A percentile compares a stretch with the other conserved stretches of the same genome.
These are phyloP conservation scores for Magnusiomyces fungicola DNA, from an alignment of 1,139 yeast species.

Conservation along the genomic window DNA sequence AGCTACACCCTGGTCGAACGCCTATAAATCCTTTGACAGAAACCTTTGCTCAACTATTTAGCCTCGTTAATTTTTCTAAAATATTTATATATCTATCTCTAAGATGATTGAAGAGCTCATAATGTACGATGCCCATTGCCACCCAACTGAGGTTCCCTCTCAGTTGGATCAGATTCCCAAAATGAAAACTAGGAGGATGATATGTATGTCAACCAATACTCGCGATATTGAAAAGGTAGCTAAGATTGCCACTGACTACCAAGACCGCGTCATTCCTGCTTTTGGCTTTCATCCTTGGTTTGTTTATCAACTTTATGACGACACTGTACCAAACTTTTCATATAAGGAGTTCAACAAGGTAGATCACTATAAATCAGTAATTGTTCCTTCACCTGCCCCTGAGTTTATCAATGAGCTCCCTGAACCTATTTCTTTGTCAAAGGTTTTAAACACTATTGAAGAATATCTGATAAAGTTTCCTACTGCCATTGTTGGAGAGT, in stretches of 20 bases:
- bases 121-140: slow-evolving; percentile 60
- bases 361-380: slow-evolving; percentile 50
- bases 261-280: slow-evolving; percentile 44
- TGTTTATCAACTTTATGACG: slow-evolving; percentile 50
- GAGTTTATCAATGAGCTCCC: slow-evolving; percentile 51
- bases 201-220: slow-evolving; percentile 36
- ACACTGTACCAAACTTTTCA: slow-evolving; percentile 13
- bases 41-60: too few relatives aligned
- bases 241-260: slow-evolving; percentile 25
- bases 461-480: slow-evolving; percentile 27
- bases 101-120: slow-evolving; percentile 12
- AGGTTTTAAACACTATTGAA: slow-evolving; percentile 35
- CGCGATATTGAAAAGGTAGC: slow-evolving; percentile 33
- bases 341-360: slow-evolving; percentile 20
- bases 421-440: slow-evolving; percentile 44
- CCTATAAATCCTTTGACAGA: too few relatives aligned
- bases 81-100: too few relatives aligned
- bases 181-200: slow-evolving; percentile 22
- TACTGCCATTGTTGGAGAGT: slow-evolving; percentile 59
- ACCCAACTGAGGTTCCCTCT: slow-evolving; percentile 34
- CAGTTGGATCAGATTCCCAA: slow-evolving; percentile 19
- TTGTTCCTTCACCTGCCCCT: slow-evolving; percentile 36
- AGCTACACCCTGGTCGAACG: too few relatives aligned
- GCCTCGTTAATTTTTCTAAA: too few relatives aligned
- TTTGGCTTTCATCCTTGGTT: slow-evolving; percentile 95